phyloP scores from a whole-genome alignment of 495 filamentous ascomycete genomes.

The Pseudomonodictys pantanalensis region DNA sequence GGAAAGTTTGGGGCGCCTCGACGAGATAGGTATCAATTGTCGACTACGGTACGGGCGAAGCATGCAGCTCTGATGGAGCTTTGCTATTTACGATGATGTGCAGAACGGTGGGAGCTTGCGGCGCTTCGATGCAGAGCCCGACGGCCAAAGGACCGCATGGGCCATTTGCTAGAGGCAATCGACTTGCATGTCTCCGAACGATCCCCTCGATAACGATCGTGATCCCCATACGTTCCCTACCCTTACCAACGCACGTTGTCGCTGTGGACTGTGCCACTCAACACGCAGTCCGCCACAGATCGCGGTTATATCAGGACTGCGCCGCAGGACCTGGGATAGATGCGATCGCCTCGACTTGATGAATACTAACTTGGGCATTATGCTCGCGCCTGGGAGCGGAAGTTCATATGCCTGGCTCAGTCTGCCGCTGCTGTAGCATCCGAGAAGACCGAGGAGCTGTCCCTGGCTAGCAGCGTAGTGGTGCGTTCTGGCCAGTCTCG shows the following conservation, averaged over 20 bases:
- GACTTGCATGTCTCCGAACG: conserved; percentile 27
- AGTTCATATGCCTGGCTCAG: conserved; percentile 23
- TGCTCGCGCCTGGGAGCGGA: conserved; percentile 23
- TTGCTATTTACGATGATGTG: conserved; percentile 41
- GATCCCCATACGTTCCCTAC: conserved; percentile 14
- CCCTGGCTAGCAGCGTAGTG: conserved; percentile 20
- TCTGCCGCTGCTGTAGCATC: conserved; percentile 15
- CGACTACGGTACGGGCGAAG: conserved; percentile 17
- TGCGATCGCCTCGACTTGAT: conserved; percentile 21
- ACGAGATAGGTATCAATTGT: conserved; percentile 32
- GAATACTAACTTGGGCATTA: conserved; percentile 26
- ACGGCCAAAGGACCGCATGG: conserved; percentile 14
- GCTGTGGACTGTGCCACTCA: conserved; percentile 28
- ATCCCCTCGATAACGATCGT: conserved; percentile 30
- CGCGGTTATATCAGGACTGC: conserved; percentile 18
- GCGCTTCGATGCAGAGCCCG: conserved; percentile 25
- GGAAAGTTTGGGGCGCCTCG: conserved; percentile 40
- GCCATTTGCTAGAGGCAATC: conserved; percentile 12
- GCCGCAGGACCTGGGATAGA: background rate
- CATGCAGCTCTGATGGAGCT: conserved; percentile 20
- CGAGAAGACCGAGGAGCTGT: conserved; percentile 19
- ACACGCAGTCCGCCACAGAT: conserved; percentile 24
- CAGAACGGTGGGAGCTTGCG: conserved; percentile 46
- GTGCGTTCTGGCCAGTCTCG: conserved; percentile 21
- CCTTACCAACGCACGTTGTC: no score